Evolutionary conservation across 768 basidiomycete species (phyloP).

Genomic region (Leucocoprinus birnbaumii): DNA sequence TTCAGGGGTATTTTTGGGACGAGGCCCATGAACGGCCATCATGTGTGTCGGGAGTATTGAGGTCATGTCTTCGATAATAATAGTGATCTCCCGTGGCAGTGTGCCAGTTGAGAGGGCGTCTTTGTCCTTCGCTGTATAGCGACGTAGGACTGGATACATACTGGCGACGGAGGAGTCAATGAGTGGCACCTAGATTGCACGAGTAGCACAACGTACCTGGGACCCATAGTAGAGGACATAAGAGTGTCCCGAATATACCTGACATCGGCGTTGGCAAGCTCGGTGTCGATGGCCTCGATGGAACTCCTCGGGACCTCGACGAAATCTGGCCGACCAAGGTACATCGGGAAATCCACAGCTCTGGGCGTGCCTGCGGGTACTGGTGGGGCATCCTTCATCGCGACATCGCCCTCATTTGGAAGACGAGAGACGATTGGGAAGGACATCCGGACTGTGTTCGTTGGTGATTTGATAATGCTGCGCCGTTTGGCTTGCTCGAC

Average conservation of each 20-base stretch:
- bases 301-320: conserved; percentile 42
- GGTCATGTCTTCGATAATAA: conserved; percentile 33
- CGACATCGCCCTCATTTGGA: conserved; percentile 24
- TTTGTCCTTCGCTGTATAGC: conserved; percentile 20
- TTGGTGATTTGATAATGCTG: conserved; percentile 18
- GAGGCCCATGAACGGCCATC: conserved; percentile 40
- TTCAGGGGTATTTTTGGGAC: conserved; percentile 17
- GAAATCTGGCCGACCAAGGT: conserved; percentile 50
- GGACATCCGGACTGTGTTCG: conserved; percentile 20
- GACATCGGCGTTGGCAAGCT: conserved; percentile 41
- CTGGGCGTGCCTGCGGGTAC: conserved; percentile 15
- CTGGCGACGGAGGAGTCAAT: background rate
- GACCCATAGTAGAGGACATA: conserved; percentile 2
- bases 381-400: conserved; percentile 26
- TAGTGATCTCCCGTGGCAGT: conserved; percentile 41
- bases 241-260: conserved; percentile 54
- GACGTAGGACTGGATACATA: conserved; percentile 3
- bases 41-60: conserved; percentile 47
- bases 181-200: conserved; percentile 10
- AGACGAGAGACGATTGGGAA: conserved; percentile 22
- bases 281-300: conserved; percentile 48
- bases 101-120: conserved; percentile 25
- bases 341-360: conserved; percentile 43
- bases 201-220: conserved; percentile 2
- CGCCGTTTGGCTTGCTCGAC: conserved; percentile 38